Evolutionary conservation across 495 filamentous ascomycete species (phyloP).

Genomic region (Trichoderma asperelloides): DNA sequence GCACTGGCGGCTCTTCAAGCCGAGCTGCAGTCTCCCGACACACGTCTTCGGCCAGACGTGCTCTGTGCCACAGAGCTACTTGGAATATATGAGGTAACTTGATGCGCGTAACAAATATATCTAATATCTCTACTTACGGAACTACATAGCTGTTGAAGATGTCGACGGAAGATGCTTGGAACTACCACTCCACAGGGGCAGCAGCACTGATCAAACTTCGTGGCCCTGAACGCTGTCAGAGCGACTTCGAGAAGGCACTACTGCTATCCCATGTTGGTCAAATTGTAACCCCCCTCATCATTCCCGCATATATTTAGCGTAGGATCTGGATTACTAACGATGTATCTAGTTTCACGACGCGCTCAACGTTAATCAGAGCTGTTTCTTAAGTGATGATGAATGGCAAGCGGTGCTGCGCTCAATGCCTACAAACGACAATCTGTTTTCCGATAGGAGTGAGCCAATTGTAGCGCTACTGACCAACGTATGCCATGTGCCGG

Average conservation of each 20-base stretch:
- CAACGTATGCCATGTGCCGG: neutral
- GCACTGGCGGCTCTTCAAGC: neutral
- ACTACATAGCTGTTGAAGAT: neutral
- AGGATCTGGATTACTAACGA: neutral
- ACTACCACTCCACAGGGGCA: neutral
- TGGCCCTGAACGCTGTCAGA: neutral
- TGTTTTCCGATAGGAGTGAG: neutral
- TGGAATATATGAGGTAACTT: neutral
- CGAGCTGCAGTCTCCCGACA: neutral
- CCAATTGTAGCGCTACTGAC: neutral
- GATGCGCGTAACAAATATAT: neutral
- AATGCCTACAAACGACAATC: neutral
- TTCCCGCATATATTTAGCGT: neutral
- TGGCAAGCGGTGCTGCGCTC: neutral
- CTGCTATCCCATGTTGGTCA: constrained; percentile 1
- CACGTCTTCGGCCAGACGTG: neutral
- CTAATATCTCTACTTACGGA: neutral
- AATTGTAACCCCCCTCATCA: neutral
- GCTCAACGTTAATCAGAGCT: neutral
- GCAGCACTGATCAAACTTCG: neutral
- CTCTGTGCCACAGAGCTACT: neutral
- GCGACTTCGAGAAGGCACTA: neutral
- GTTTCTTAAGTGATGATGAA: neutral
- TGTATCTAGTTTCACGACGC: neutral
- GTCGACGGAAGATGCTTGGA: neutral